Conservation (phyloP, 176 grass and related monocot genomes). For the Cenchrus americanus region DNA sequence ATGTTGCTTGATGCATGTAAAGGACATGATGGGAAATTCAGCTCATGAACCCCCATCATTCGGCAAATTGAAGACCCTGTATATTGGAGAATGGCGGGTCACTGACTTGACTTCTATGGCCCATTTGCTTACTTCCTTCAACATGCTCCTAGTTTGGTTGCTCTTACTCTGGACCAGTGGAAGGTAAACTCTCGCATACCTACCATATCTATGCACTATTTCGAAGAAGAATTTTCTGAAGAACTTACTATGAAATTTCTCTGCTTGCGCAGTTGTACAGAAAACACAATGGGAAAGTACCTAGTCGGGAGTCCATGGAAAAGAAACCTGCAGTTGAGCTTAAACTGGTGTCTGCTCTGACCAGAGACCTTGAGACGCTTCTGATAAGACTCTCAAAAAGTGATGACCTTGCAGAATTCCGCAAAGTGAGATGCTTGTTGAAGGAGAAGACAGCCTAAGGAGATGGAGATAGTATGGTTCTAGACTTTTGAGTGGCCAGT, state of each 20-base stretch:
- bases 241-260: neutral
- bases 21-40: neutral
- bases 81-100: neutral
- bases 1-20: neutral
- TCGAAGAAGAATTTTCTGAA: neutral
- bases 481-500: neutral
- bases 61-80: neutral
- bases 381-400: conserved; percentile 1
- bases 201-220: neutral
- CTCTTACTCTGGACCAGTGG: neutral
- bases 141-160: neutral
- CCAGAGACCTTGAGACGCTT: conserved; percentile 1
- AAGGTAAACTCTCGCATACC: neutral
- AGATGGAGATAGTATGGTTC: conserved; percentile 7
- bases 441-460: conserved; percentile 12
- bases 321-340: neutral
- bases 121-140: neutral
- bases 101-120: neutral
- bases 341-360: neutral
- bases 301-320: neutral
- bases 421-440: neutral
- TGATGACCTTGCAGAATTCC: neutral
- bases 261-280: neutral
- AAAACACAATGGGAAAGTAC: neutral
- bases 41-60: neutral